A percentile compares a stretch with the other conserved stretches of the same genome.
phyloP scores from a whole-genome alignment of 2,329 filamentous ascomycete genomes.

The Xylariaceae sp. region DNA sequence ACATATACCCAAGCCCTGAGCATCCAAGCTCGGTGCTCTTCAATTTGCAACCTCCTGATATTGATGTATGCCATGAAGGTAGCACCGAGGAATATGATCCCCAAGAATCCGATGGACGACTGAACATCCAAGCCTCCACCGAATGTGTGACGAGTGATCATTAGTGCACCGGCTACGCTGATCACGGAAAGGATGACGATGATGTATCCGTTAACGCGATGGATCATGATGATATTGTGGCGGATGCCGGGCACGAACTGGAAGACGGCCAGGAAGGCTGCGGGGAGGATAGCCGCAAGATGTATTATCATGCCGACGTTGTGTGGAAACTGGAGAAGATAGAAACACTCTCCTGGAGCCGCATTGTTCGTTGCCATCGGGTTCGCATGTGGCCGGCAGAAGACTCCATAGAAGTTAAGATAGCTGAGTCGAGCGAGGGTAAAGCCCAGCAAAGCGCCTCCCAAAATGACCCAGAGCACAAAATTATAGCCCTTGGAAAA shows the following conservation, averaged over 20 bases:
- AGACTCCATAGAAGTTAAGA: constrained; percentile 51
- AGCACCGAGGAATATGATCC: constrained; percentile 50
- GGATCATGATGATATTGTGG: constrained; percentile 56
- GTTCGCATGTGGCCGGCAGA: constrained; percentile 40
- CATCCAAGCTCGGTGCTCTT: constrained; percentile 70
- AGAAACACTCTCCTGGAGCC: constrained; percentile 50
- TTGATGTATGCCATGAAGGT: constrained; percentile 58
- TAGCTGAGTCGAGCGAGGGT: constrained; percentile 54
- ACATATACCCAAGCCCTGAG: constrained; percentile 59
- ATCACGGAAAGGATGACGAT: constrained; percentile 55
- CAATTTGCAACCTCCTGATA: constrained; percentile 65
- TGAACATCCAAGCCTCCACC: constrained; percentile 61
- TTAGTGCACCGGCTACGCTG: constrained; percentile 55
- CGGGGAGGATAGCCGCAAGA: constrained; percentile 52
- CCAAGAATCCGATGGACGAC: constrained; percentile 49
- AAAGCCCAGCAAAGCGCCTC: constrained; percentile 54
- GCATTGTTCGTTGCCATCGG: constrained; percentile 1
- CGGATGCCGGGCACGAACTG: constrained; percentile 57
- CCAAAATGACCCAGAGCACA: constrained; percentile 56
- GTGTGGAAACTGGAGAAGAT: constrained; percentile 41
- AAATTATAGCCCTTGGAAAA: constrained; percentile 66
- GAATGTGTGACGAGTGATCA: constrained; percentile 58
- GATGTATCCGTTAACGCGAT: constrained; percentile 66
- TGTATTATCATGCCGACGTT: constrained; percentile 53
- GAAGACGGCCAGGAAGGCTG: constrained; percentile 49